Base-by-base conservation (phyloP, 441 rosid species). In the Adansonia rubrostipa region DNA sequence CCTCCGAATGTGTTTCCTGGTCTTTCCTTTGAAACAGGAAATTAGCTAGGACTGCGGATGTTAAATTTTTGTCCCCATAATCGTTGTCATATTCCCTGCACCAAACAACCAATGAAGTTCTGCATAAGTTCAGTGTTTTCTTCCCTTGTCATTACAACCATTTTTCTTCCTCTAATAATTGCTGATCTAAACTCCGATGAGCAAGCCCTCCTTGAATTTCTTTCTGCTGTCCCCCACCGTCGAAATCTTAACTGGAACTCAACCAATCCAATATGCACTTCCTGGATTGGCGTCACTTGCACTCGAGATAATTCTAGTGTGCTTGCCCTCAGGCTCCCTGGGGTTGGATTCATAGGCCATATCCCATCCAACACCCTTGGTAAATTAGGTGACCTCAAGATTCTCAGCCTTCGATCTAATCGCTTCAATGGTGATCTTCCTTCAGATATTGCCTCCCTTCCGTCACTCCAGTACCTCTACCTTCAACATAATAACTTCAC, bases 401-500 rank as follows among this genome's bases (percentile, higher is more conserved):
- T 57, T 85, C 88, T 92, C 73, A 92, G 96, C 85, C 86, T 92
- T 82, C 83, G 93, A 60, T 90, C 91, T 71, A 92, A 92, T 84
- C 85, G 81, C 71, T 84, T 92, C 53, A 85, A 70, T 47, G 92
- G 93, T 66, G 60, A 78, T 77, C 90, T 92, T 82, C 96, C 96
- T 82, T 86, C 89, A 20, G 93, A 92, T 74, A 80, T 90, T 58
- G 24, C 84, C 71, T 83, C 88, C 66, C 86, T 92, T 47, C 89
- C 88, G 77, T 90, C 90, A 77, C 87, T 92, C 63, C 88, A 73
- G 20, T 71, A 80, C 80, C 86, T 92, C 79, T 90, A 64, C 81
- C 90, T 92, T 82, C 96, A 92, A 79, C 90, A 81, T 74, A 92
- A 90, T 85, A 88, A 92, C 84, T 86, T 92, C 81, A 87, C 96